Conservation (phyloP, 129 eudicot genomes). For the Saposhnikovia divaricata region DNA sequence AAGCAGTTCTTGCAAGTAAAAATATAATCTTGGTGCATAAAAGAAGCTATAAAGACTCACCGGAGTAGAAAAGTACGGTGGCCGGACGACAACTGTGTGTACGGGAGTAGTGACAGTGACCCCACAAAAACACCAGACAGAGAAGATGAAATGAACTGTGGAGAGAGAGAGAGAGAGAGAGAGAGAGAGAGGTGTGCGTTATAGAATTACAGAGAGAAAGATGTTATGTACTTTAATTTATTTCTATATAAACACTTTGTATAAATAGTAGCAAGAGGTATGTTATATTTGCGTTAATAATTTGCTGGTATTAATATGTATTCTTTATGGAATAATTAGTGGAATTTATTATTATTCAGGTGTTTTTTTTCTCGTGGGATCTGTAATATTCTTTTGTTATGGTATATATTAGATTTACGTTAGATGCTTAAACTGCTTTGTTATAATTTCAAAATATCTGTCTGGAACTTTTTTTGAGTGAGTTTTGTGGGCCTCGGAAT, state of each 20-base stretch:
- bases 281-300: background rate
- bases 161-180: slow-evolving; percentile 7
- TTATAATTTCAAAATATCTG: too few relatives aligned
- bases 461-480: too few relatives aligned
- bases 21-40: slow-evolving; percentile 9
- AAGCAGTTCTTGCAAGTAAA: slow-evolving; percentile 9
- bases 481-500: too few relatives aligned
- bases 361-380: background rate
- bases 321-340: background rate
- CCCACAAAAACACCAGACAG: background rate
- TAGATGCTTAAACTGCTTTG: background rate
- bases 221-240: background rate
- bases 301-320: too few relatives aligned
- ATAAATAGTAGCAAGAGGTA: background rate
- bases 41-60: slow-evolving; percentile 25
- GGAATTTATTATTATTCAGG: background rate
- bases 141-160: slow-evolving; percentile 6
- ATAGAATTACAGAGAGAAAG: background rate
- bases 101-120: slow-evolving; percentile 37
- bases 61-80: slow-evolving; percentile 21
- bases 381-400: background rate
- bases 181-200: background rate
- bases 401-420: background rate
- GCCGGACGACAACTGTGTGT: slow-evolving; percentile 16
- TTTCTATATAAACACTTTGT: background rate